Evolutionary conservation across 176 grass and related monocot genomes (phyloP).

Genomic region (Metroxylon sagu): DNA sequence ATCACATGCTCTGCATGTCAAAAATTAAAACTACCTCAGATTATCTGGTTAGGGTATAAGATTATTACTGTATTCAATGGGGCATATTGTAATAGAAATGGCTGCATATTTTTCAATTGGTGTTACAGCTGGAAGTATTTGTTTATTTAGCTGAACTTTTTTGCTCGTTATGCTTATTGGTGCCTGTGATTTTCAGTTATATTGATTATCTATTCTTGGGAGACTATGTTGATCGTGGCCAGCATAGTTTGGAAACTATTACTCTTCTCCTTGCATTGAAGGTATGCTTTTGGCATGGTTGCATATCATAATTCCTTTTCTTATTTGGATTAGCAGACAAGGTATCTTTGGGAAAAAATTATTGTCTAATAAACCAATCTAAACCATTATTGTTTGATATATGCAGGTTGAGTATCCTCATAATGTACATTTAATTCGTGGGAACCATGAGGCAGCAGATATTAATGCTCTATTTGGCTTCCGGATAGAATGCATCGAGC

Average conservation of each 20-base stretch:
- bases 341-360: no score
- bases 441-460: conserved; percentile 98
- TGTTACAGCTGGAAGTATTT: no score
- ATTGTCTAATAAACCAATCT: no score
- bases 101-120: no score
- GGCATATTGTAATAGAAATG: no score
- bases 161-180: no score
- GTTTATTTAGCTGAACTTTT: no score
- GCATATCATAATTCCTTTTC: not conserved
- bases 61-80: no score
- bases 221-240: conserved; percentile 98
- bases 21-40: no score
- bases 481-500: conserved; percentile 93
- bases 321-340: not conserved
- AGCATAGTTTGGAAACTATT: conserved; percentile 98
- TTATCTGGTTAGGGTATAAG: no score
- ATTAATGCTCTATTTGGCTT: conserved; percentile 99
- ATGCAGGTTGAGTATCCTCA: conserved; percentile 90
- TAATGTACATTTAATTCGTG: conserved; percentile 97
- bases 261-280: conserved; percentile 97
- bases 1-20: no score
- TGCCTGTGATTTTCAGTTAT: conserved; percentile 38
- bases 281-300: conserved; percentile 24
- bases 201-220: conserved; percentile 99
- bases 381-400: no score